Evolutionary conservation across 2,329 filamentous ascomycete genomes (phyloP), one percentile per base, ranked within the genome.

Genomic region (Verticillium dahliae): DNA sequence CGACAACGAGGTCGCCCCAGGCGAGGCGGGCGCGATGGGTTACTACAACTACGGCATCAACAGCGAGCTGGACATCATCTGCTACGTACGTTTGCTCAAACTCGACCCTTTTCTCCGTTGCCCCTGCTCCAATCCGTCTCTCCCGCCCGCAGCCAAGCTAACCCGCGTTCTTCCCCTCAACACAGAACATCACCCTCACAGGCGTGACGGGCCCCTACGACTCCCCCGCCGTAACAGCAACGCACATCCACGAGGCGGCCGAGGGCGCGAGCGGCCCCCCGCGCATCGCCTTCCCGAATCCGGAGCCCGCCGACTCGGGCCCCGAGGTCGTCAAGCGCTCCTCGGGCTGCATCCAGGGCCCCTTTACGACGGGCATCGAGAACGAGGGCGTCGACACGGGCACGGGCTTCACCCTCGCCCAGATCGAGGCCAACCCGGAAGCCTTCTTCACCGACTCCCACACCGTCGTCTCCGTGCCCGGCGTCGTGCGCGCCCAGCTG

Each of bases 41-140:
- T 73, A 77, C 64, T 83, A 78, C 74, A 75, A 80, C 65, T 78
- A 78, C 64, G 79, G 77, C 60, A 75, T 83, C 70, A 82, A 82
- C 69, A 69, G 72, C 61, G 67, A 71, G 1, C 60, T 62, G 22
- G 65, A 73, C 37, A 68, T 65, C 2, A 71, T 72, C 41, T 72
- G 70, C 65, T 72, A 67, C 39, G 69, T 70, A 63, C 31, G 64
- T 62, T 31, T 35, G 11, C 18, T 31, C 9, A 6, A 13, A 18
- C 3, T 13, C 18, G 1, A 3, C 35, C 35, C 35, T 13, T 37
- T 37, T 18, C 22, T 52, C 45, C 31, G 27, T 4, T 4, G 27
- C 27, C 27, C 27, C 27, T 31, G 27, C 27, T 31, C 27, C 27
- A 31, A 31, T 31, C 2, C 2, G 27, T 31, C 27, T 31, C 27